phyloP scores from a whole-genome alignment of 345 rosid species.

The Populus alba region DNA sequence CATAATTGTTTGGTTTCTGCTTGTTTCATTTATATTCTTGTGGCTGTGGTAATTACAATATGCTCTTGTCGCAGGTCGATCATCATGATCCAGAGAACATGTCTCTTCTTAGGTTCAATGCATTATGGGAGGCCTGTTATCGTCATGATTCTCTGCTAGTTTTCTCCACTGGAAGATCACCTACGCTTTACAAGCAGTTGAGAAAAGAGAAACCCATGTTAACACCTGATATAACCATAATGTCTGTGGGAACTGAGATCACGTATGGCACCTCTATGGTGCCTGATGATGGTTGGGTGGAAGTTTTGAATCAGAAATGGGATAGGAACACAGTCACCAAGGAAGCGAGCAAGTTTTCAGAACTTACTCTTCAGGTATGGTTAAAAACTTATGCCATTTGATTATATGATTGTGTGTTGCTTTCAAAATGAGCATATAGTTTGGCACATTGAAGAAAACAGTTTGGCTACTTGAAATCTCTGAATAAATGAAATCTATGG shows the following conservation, averaged over 20 bases:
- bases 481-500: slow-evolving; percentile 17
- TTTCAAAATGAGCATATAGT: background rate
- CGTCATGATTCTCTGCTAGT: slow-evolving; percentile 74
- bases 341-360: slow-evolving; percentile 76
- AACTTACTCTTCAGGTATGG: slow-evolving; percentile 85
- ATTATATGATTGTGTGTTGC: slow-evolving; percentile 2
- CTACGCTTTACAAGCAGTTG: slow-evolving; percentile 46
- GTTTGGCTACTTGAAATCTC: slow-evolving; percentile 12
- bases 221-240: slow-evolving; percentile 89
- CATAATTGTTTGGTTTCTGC: slow-evolving; percentile 13
- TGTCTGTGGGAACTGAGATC: slow-evolving; percentile 99
- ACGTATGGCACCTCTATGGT: slow-evolving; percentile 81
- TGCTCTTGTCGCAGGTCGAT: slow-evolving; percentile 61
- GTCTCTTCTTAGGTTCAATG: slow-evolving; percentile 72
- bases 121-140: slow-evolving; percentile 80
- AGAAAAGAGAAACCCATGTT: slow-evolving; percentile 71
- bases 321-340: slow-evolving; percentile 62
- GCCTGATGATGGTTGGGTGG: slow-evolving; percentile 93
- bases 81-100: slow-evolving; percentile 81
- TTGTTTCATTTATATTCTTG: slow-evolving; percentile 4
- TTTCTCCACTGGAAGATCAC: slow-evolving; percentile 81
- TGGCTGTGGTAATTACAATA: background rate
- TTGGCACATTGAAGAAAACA: background rate
- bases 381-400: background rate
- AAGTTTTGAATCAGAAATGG: slow-evolving; percentile 79